Evolutionary conservation across 176 grass and related monocot genomes (phyloP).

Genomic region (Leersia perrieri): DNA sequence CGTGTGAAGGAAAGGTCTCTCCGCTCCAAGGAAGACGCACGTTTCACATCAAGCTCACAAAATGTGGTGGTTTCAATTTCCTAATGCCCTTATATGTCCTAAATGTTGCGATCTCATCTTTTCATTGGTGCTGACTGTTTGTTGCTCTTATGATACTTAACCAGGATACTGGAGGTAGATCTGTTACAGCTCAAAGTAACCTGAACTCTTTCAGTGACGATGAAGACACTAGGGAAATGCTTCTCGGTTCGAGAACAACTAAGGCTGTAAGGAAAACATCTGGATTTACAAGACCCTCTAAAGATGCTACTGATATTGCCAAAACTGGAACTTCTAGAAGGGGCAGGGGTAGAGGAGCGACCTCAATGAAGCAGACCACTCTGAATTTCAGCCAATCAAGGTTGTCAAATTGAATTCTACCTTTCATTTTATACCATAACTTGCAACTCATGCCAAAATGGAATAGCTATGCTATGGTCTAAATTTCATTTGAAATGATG

Average conservation of each 20-base stretch:
- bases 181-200: slow-evolving; percentile 42
- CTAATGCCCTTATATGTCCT: background rate
- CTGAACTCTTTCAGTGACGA: slow-evolving; percentile 67
- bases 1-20: slow-evolving; percentile 71
- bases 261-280: slow-evolving; percentile 43
- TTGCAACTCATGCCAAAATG: background rate
- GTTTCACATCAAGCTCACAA: slow-evolving; percentile 52
- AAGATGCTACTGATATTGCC: slow-evolving; percentile 42
- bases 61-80: slow-evolving; percentile 46
- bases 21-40: slow-evolving; percentile 50
- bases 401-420: slow-evolving; percentile 26
- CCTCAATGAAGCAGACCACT: slow-evolving; percentile 64
- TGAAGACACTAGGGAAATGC: slow-evolving; percentile 61
- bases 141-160: slow-evolving; percentile 16
- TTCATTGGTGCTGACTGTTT: background rate
- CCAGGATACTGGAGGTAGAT: slow-evolving; percentile 53
- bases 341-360: slow-evolving; percentile 55
- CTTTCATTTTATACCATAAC: background rate
- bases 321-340: slow-evolving; percentile 47
- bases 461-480: background rate
- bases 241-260: slow-evolving; percentile 38
- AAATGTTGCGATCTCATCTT: background rate
- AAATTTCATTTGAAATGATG: background rate
- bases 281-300: slow-evolving; percentile 51
- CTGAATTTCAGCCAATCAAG: slow-evolving; percentile 62